phyloP scores from a whole-genome alignment of 345 rosid genomes.

The Mercurialis annua region DNA sequence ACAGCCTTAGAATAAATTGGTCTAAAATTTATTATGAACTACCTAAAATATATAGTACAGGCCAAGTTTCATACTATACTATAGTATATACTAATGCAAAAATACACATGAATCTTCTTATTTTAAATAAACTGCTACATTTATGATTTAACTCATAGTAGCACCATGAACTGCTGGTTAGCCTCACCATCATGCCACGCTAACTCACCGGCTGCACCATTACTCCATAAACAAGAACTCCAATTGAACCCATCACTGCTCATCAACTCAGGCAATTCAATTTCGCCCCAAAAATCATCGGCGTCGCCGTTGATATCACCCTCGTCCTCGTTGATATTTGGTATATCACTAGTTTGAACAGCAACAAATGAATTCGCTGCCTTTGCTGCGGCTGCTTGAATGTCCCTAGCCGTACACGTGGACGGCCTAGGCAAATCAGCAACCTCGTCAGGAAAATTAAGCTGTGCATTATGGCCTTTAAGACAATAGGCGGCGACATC shows the following conservation, averaged over 20 bases:
- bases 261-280: conserved; percentile 67
- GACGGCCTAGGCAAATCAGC: conserved; percentile 56
- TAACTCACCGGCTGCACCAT: conserved; percentile 27
- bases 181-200: conserved; percentile 54
- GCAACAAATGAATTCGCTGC: conserved; percentile 48
- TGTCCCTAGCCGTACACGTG: conserved; percentile 60
- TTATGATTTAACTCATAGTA: conserved; percentile 32
- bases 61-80: too few relatives aligned
- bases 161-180: conserved; percentile 41
- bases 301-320: neutral
- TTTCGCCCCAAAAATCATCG: conserved; percentile 76
- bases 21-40: too few relatives aligned
- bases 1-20: too few relatives aligned
- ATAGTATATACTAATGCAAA: too few relatives aligned
- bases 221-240: conserved; percentile 40
- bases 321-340: neutral
- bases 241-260: conserved; percentile 28
- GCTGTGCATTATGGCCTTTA: conserved; percentile 73
- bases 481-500: conserved; percentile 77
- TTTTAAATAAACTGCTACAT: neutral
- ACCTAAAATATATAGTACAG: too few relatives aligned
- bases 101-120: too few relatives aligned
- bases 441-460: conserved; percentile 72
- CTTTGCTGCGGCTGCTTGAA: conserved; percentile 70
- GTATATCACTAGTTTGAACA: conserved; percentile 14